These are phyloP conservation scores for Solanum aculeatissimum DNA, from an alignment of 305 asterid species.

Conservation along the genomic window DNA sequence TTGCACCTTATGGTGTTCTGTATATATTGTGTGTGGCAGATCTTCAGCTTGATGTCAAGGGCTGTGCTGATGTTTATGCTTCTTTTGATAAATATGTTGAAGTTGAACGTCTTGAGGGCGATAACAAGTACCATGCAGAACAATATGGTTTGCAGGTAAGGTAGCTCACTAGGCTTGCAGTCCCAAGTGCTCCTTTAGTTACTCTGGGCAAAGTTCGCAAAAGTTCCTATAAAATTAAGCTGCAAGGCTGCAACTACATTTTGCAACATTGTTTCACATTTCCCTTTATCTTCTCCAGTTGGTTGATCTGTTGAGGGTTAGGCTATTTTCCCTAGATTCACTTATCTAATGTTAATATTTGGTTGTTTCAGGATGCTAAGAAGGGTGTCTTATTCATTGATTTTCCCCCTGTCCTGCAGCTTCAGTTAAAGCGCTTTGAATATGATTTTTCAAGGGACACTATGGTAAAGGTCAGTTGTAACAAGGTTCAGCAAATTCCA, in stretches of 20 bases:
- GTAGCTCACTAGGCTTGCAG: not conserved
- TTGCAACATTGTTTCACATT: not conserved
- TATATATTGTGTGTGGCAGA: constrained; percentile 23
- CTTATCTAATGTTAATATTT: constrained; percentile 4
- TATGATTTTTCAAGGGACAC: constrained; percentile 44
- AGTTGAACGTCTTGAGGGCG: constrained; percentile 47
- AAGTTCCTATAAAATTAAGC: not conserved
- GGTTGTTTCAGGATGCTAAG: constrained; percentile 50
- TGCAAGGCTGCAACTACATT: not conserved
- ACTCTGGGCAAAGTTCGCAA: not conserved
- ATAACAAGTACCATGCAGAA: constrained; percentile 48
- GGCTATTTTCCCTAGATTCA: not conserved
- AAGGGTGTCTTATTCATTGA: constrained; percentile 48
- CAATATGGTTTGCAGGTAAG: constrained; percentile 54
- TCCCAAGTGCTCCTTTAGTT: not conserved
- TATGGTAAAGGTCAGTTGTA: constrained; percentile 45
- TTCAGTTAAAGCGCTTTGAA: constrained; percentile 56
- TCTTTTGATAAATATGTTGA: constrained; percentile 50
- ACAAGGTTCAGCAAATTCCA: not conserved
- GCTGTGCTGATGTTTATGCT: constrained; percentile 51
- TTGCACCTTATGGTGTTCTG: constrained; percentile 6
- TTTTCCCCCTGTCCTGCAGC: constrained; percentile 58
- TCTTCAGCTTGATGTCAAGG: constrained; percentile 67
- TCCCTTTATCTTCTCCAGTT: not conserved
- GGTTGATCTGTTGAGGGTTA: not conserved